Evolutionary conservation across 2,329 filamentous ascomycete species (phyloP).

Genomic region (Cercospora citrullina): DNA sequence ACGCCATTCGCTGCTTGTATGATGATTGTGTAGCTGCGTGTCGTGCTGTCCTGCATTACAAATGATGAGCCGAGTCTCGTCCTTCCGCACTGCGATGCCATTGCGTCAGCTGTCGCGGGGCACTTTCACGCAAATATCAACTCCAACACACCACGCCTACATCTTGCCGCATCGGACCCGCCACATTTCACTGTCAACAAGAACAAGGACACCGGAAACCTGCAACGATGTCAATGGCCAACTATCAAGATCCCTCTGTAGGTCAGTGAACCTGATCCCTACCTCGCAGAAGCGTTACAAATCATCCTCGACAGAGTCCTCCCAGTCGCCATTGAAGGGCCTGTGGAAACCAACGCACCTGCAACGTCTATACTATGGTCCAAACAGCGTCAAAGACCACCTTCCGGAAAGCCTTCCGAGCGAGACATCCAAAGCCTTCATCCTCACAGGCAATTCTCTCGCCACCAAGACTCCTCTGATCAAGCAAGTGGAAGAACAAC

Average conservation of each 20-base stretch:
- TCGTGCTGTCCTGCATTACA: neutral
- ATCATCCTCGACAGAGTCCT: constrained; percentile 45
- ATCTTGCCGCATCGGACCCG: neutral
- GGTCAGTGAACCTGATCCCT: constrained; percentile 23
- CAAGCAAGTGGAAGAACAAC: constrained; percentile 51
- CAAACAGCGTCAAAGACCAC: constrained; percentile 49
- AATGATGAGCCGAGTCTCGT: neutral
- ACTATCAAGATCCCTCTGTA: constrained; percentile 20
- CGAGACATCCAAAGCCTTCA: constrained; percentile 55
- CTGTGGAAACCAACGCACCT: constrained; percentile 55
- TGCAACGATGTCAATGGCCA: constrained; percentile 17
- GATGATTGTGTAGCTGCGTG: neutral
- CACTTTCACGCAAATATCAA: neutral
- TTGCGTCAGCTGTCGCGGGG: neutral
- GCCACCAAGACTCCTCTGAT: constrained; percentile 56
- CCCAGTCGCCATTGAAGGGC: constrained; percentile 48
- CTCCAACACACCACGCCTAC: neutral
- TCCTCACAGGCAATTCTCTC: constrained; percentile 57
- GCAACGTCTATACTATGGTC: constrained; percentile 53
- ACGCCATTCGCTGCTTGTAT: neutral
- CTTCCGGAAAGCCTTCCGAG: constrained; percentile 49
- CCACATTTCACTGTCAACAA: neutral
- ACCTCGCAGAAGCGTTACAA: constrained; percentile 35
- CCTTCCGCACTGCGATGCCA: neutral
- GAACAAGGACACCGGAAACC: neutral